These are phyloP conservation scores for Pterulicium gracile DNA, from an alignment of 1,284 basidiomycete species.

Conservation along the genomic window DNA sequence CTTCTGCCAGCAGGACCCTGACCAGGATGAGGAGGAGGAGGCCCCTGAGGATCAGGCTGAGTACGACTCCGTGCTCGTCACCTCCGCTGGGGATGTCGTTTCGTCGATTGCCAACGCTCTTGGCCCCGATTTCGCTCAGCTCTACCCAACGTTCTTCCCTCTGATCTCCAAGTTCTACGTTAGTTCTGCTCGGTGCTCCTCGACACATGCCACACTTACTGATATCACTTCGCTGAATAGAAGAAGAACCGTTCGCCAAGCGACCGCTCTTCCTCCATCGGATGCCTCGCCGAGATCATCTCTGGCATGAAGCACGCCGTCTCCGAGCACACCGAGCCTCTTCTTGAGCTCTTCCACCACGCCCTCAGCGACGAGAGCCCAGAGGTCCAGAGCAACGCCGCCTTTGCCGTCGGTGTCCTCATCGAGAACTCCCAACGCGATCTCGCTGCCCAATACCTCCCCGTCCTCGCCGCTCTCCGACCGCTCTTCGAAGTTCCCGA, in stretches of 20 bases:
- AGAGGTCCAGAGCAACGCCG: conserved; percentile 94
- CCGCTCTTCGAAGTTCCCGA: conserved; percentile 71
- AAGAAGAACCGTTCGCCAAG: conserved; percentile 79
- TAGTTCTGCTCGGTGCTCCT: conserved; percentile 21
- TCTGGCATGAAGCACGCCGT: conserved; percentile 84
- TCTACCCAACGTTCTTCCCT: conserved; percentile 82
- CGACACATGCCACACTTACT: conserved; percentile 9
- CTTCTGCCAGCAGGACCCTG: conserved; percentile 92
- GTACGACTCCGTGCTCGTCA: conserved; percentile 93
- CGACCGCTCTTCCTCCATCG: conserved; percentile 90
- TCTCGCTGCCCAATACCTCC: conserved; percentile 75
- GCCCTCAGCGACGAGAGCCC: conserved; percentile 81
- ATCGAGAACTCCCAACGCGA: conserved; percentile 84
- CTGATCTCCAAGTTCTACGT: conserved; percentile 92
- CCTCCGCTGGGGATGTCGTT: conserved; percentile 91
- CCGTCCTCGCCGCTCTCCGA: conserved; percentile 71
- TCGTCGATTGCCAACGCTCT: conserved; percentile 82
- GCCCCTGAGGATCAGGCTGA: conserved; percentile 84
- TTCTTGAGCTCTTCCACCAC: conserved; percentile 76
- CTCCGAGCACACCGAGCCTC: conserved; percentile 78
- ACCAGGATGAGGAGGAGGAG: conserved; percentile 81
- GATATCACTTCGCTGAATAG: conserved; percentile 24
- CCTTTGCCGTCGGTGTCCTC: conserved; percentile 89
- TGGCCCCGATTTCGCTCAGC: conserved; percentile 77
- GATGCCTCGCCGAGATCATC: conserved; percentile 93